phyloP scores from a whole-genome alignment of 495 filamentous ascomycete genomes.

The Apodospora peruviana region DNA sequence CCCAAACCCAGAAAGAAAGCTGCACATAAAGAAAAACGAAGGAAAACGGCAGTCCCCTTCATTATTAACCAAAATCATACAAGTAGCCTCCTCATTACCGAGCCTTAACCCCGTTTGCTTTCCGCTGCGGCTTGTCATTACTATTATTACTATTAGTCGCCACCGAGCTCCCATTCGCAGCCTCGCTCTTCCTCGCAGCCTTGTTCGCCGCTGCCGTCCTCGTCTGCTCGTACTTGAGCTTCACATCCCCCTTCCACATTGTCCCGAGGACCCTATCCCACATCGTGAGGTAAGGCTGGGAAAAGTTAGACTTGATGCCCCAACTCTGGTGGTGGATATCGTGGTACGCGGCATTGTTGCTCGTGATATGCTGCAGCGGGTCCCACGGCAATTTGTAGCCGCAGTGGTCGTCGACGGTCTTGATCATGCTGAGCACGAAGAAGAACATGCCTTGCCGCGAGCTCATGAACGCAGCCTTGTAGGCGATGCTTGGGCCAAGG shows the following conservation, averaged over 20 bases:
- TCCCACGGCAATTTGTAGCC: conserved; percentile 95
- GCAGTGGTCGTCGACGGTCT: conserved; percentile 97
- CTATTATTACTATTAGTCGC: no score
- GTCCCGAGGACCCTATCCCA: conserved; percentile 73
- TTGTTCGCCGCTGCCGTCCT: conserved; percentile 30
- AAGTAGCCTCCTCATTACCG: no score
- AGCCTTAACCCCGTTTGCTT: no score
- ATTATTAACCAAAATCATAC: no score
- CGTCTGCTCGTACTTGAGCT: conserved; percentile 36
- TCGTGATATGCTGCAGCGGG: conserved; percentile 81
- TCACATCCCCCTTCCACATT: conserved; percentile 60
- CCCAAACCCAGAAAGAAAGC: no score
- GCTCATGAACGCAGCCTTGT: conserved; percentile 70
- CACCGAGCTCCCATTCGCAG: background rate
- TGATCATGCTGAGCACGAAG: conserved; percentile 79
- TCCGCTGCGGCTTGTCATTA: no score
- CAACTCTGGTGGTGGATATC: conserved; percentile 99
- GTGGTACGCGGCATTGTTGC: conserved; percentile 92
- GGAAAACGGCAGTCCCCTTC: no score
- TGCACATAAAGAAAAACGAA: no score
- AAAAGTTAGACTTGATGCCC: conserved; percentile 83
- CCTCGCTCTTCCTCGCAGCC: conserved; percentile 16
- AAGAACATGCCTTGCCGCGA: conserved; percentile 77
- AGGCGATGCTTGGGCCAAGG: conserved; percentile 73
- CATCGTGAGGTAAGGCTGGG: conserved; percentile 82